Percentiles rank a stretch among this genome's conserved stretches.
These are phyloP conservation scores for Cephalotrichum gorgonifer DNA, from an alignment of 2,329 filamentous ascomycete species.

Conservation along the genomic window DNA sequence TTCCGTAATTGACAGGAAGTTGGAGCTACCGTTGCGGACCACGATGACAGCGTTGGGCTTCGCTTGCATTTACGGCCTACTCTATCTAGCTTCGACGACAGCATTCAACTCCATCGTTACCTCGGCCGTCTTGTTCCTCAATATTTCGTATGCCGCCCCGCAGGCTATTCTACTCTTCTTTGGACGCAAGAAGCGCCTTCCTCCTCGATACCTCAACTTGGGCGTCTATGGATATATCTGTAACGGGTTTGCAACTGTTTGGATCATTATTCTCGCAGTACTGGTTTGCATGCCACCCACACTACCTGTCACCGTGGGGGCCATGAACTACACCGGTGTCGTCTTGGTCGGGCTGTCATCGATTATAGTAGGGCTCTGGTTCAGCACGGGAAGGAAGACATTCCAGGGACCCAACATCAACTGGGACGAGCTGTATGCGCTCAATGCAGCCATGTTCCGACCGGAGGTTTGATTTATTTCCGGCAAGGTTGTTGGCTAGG, in stretches of 20 bases:
- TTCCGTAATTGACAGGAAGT: constrained; percentile 11
- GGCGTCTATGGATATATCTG: constrained; percentile 11
- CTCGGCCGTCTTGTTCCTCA: constrained; percentile 16
- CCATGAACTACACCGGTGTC: too few relatives aligned
- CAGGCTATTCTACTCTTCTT: constrained; percentile 13
- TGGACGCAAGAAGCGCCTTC: constrained; percentile 11
- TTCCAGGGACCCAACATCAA: too few relatives aligned
- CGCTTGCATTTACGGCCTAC: constrained; percentile 17
- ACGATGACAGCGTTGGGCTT: constrained; percentile 16
- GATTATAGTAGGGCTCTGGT: too few relatives aligned
- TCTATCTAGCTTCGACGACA: constrained; percentile 18
- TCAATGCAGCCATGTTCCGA: too few relatives aligned
- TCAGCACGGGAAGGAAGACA: too few relatives aligned
- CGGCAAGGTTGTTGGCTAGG: too few relatives aligned
- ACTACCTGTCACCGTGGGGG: constrained; percentile 8
- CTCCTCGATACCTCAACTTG: constrained; percentile 11
- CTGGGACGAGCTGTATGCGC: too few relatives aligned
- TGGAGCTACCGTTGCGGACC: constrained; percentile 16
- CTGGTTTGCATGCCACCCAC: constrained; percentile 14
- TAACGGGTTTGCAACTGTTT: constrained; percentile 12
- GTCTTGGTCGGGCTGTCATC: too few relatives aligned
- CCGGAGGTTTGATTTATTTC: too few relatives aligned
- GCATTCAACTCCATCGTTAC: constrained; percentile 23
- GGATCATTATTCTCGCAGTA: constrained; percentile 10
- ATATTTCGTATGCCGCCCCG: constrained; percentile 18